Evolutionary conservation across 1,139 yeast species (phyloP).

Genomic region (Sugiyamaella japonica): DNA sequence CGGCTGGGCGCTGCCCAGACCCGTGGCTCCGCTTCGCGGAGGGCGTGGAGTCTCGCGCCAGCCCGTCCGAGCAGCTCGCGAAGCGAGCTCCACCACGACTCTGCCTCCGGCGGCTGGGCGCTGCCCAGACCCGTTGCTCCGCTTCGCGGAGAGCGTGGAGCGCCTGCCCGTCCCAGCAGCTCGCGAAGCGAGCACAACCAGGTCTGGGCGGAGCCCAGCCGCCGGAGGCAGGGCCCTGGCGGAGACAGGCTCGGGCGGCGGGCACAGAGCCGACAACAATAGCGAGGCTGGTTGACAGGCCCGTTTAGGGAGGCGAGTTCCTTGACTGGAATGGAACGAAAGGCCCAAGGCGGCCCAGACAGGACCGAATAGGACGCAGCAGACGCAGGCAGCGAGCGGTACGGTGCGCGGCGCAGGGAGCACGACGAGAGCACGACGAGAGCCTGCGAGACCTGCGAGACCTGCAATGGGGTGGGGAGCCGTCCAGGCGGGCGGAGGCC

Average conservation of each 20-base stretch:
- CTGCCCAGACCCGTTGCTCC: background rate
- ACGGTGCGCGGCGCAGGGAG: background rate
- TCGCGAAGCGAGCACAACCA: background rate
- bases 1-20: conserved; percentile 7
- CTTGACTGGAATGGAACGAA: conserved; percentile 11
- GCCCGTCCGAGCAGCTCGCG: background rate
- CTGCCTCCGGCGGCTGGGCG: background rate
- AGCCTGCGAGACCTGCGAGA: too few relatives aligned
- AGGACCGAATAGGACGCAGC: background rate
- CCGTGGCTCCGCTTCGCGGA: background rate
- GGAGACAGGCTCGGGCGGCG: background rate
- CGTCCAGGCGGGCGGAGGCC: too few relatives aligned
- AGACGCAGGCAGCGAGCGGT: background rate
- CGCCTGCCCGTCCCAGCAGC: background rate
- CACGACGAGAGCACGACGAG: background rate
- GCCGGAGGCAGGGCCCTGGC: conserved; percentile 1
- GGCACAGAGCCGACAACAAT: background rate
- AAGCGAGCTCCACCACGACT: background rate
- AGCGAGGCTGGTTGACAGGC: conserved; percentile 14
- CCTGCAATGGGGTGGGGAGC: too few relatives aligned
- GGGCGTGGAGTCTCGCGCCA: background rate
- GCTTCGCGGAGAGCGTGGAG: background rate
- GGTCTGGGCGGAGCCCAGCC: conserved; percentile 3
- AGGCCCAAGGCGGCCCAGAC: background rate
- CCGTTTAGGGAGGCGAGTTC: conserved; percentile 1